Evolutionary conservation across 2,329 filamentous ascomycete species (phyloP), one percentile per base, ranked within the genome.

Genomic region (Teratosphaeriaceae sp.): DNA sequence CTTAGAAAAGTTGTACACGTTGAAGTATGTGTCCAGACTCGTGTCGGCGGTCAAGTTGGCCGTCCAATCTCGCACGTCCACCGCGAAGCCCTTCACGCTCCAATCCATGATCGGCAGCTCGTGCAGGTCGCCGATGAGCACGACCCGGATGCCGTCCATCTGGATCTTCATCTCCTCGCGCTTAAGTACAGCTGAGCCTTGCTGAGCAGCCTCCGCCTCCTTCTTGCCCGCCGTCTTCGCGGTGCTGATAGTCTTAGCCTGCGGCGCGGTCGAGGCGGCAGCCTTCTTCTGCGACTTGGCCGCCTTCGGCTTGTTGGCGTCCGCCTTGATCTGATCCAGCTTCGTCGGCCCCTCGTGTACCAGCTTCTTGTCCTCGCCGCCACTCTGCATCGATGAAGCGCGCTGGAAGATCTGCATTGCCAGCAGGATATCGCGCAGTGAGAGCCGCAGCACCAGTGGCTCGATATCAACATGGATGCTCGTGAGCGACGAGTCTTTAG

Each of bases 1-100:
- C 64, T 98, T 98, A 12, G 92, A 92, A 67, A 98, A 98, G 65
- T 98, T 98, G 73, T 95, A 98, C 20, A 98, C 84, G 57, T 97
- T 98, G 55, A 94, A 79, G 64, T 95, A 95, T 51, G 90, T 88
- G 49, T 96, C 88, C 37, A 98, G 82, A n/a, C 80, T 84, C 0
- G 88, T 85, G 59, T 96, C 88, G 0, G 87, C 90, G 57, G 82
- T 88, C 64, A 98, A 74, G 18, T 82, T 84, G 4, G 82, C 83
- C 1, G 90, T 90, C 92, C 92, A 99, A 60, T 98, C 88, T 52
- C 84, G 80, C 3, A 94, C 86, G 35, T 84, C 80, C 2, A 90
- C 77, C 4, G 80, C 85, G 59, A 97, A 97, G 42, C 83, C 82
- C 66, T 95, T 95, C 56, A 98, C 80, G 51, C 87, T 94, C 66